phyloP scores from a whole-genome alignment of 2,329 filamentous ascomycete genomes.

The Pezicula carpinea region DNA sequence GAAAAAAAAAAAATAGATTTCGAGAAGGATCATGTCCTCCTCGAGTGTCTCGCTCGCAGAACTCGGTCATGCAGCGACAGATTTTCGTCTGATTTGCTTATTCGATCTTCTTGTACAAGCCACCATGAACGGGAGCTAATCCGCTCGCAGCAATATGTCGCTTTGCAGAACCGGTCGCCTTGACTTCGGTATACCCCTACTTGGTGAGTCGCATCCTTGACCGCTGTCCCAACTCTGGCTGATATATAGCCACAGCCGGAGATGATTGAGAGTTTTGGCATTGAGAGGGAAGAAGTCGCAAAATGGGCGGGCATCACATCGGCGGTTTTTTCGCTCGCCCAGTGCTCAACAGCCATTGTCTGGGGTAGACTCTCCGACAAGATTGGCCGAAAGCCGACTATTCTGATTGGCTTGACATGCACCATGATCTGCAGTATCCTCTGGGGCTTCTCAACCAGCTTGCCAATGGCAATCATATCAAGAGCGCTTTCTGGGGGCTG shows the following conservation, averaged over 20 bases:
- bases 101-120: not conserved
- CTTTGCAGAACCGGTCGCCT: constrained; percentile 69
- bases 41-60: too few species aligned
- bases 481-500: constrained; percentile 76
- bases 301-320: constrained; percentile 76
- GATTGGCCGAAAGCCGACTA: constrained; percentile 77
- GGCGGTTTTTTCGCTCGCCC: constrained; percentile 66
- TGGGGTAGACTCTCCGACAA: constrained; percentile 76
- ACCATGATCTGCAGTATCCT: constrained; percentile 79
- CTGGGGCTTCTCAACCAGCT: constrained; percentile 77
- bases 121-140: not conserved
- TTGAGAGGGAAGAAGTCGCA: constrained; percentile 66
- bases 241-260: constrained; percentile 55
- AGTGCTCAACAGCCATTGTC: constrained; percentile 65
- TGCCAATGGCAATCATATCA: constrained; percentile 74
- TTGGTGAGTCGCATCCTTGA: constrained; percentile 31
- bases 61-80: too few species aligned
- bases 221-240: constrained; percentile 4
- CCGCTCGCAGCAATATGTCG: constrained; percentile 61
- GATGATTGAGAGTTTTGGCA: constrained; percentile 77
- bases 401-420: constrained; percentile 66
- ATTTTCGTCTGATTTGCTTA: not conserved
- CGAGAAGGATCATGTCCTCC: too few species aligned
- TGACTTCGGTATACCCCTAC: constrained; percentile 46
- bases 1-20: too few species aligned